A percentile compares a stretch with the other conserved stretches of the same genome.
Evolutionary conservation across 2,329 filamentous ascomycete species (phyloP).

Genomic region (Aspergillus melleus): DNA sequence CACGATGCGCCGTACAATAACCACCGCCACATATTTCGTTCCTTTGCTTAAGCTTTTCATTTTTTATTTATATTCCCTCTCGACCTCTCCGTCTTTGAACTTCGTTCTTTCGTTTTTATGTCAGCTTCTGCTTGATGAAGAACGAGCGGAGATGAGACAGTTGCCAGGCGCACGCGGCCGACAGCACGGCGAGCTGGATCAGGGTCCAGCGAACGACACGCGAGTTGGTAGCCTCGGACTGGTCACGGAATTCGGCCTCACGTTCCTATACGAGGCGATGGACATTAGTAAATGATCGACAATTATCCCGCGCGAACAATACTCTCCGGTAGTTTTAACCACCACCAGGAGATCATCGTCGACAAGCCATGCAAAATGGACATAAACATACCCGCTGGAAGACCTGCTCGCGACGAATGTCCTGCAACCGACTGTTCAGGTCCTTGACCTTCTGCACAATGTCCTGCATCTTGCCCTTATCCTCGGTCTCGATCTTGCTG

Average conservation of each 20-base stretch:
- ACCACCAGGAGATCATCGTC: too few species aligned
- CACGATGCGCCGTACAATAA: neutral
- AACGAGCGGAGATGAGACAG: slow-evolving; percentile 91
- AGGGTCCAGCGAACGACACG: slow-evolving; percentile 93
- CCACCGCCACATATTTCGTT: neutral
- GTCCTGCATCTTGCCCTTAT: slow-evolving; percentile 90
- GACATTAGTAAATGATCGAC: neutral
- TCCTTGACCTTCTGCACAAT: slow-evolving; percentile 86
- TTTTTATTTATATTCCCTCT: neutral
- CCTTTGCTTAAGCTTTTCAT: neutral
- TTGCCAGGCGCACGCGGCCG: slow-evolving; percentile 92
- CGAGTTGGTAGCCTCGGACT: slow-evolving; percentile 89
- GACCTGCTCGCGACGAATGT: slow-evolving; percentile 91
- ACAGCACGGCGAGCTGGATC: slow-evolving; percentile 82
- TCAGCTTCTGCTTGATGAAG: slow-evolving; percentile 99
- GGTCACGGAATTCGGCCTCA: slow-evolving; percentile 96
- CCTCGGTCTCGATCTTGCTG: slow-evolving; percentile 86
- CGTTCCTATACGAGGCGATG: slow-evolving; percentile 65
- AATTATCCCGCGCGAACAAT: neutral
- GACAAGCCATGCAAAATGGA: neutral
- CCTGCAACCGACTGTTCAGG: slow-evolving; percentile 79
- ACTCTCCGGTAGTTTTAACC: neutral
- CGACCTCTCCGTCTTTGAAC: neutral
- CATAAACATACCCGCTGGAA: slow-evolving; percentile 77
- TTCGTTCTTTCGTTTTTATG: slow-evolving; percentile 53